Base-by-base conservation (phyloP, 495 filamentous ascomycete species). In the Xylaria palmicola region DNA sequence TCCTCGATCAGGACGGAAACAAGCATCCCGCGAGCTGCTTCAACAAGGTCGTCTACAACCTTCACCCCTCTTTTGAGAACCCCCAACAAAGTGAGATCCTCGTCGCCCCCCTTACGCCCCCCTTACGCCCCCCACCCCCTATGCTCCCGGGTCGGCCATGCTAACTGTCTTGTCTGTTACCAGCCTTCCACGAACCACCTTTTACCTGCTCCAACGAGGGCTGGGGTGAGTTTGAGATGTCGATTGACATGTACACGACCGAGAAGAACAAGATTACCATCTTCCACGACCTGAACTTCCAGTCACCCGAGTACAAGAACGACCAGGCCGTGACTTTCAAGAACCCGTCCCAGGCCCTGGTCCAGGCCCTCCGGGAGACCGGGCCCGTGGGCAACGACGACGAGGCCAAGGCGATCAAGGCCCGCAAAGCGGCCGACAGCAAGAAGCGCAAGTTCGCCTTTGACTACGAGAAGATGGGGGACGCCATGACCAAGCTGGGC, bases 161-260 rank as follows among this genome's bases (percentile, higher is more conserved):
- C 50, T 22, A 30, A 56, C 51, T 62, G 7, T 56, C 24, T 9
- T 13, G 20, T 41, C 22, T 29, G 34, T 24, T 27, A n/a, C 15
- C 65, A 96, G 91, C 85, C 6, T 84, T 93, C 80, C 87, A 86
- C 67, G 86, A 87, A 37, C 87, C 91, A 0, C 94, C 94, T 0
- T 99, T 98, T 79, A 83, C 84, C 24, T 94, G 96, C 72, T 77
- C 85, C 54, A 95, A 99, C 74, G 88, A 95, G 74, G 95, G 95
- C 66, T 99, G 95, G 95, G 95, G 95, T 68, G 95, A 99, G 76
- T 99, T 99, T 70, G 95, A 98, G 69, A 93, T 98, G 90, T 79
- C 82, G 26, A 93, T 98, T 62, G 82, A 88, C 52, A 79, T 96
- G 29, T 86, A 83, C 65, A 86, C 85, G n/a, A 85, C 88, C 24